phyloP scores from a whole-genome alignment of 805 yeast genomes.

The Lachancea dasiensis region DNA sequence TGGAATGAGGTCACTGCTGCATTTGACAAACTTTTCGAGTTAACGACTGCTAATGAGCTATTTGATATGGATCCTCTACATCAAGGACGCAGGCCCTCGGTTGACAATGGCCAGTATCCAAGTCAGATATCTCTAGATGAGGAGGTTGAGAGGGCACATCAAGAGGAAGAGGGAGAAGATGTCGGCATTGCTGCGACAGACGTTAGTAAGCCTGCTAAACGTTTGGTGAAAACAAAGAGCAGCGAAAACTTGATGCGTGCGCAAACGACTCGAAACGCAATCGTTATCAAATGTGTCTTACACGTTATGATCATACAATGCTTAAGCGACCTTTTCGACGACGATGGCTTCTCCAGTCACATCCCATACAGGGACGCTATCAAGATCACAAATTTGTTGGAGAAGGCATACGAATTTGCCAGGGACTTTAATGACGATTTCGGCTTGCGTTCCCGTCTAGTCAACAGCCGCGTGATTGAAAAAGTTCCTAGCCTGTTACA shows the following conservation, averaged over 20 bases:
- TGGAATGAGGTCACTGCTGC: constrained; percentile 70
- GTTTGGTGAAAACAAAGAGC: constrained; percentile 23
- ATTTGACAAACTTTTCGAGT: constrained; percentile 62
- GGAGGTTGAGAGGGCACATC: constrained; percentile 29
- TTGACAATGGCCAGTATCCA: constrained; percentile 7
- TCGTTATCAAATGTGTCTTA: constrained; percentile 87
- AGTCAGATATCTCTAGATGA: constrained; percentile 20
- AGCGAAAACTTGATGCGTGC: constrained; percentile 38
- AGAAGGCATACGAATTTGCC: constrained; percentile 74
- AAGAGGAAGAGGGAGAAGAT: constrained; percentile 33
- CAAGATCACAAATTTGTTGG: constrained; percentile 52
- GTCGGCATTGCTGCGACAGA: constrained; percentile 25
- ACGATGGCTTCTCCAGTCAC: constrained; percentile 54
- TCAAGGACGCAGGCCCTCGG: constrained; percentile 27
- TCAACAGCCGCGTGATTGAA: constrained; percentile 89
- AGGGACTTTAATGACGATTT: constrained; percentile 83
- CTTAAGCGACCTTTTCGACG: constrained; percentile 73
- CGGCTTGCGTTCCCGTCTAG: constrained; percentile 77
- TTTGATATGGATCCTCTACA: constrained; percentile 48
- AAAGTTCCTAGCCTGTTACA: constrained; percentile 84
- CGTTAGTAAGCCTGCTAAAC: constrained; percentile 12
- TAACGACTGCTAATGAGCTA: constrained; percentile 82
- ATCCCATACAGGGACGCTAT: constrained; percentile 65
- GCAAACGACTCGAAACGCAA: constrained; percentile 57
- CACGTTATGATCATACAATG: constrained; percentile 87